phyloP scores from a whole-genome alignment of 192 early-diverging fungal species.

The Backusella parvicylindrica region DNA sequence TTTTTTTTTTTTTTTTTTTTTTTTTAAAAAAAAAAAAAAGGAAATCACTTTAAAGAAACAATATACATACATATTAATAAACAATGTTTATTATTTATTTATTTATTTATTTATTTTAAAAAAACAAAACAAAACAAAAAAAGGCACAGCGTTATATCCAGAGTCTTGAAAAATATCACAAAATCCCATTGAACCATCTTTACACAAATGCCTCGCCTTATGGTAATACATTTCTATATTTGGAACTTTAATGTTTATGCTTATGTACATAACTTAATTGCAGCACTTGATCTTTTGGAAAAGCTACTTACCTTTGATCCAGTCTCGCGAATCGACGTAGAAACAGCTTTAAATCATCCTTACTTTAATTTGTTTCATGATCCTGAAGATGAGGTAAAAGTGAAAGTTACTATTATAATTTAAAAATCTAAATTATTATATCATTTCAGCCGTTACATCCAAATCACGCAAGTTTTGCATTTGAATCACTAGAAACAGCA shows the following conservation, averaged over 20 bases:
- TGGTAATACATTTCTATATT: background rate
- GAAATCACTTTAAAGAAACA: too few relatives aligned
- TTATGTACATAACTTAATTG: background rate
- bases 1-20: background rate
- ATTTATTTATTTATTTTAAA: background rate
- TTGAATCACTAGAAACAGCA: constrained; percentile 64
- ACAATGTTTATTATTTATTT: too few relatives aligned
- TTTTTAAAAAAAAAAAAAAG: constrained; percentile 23
- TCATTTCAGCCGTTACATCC: constrained; percentile 50
- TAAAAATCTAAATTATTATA: background rate
- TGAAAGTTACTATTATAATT: background rate
- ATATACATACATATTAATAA: too few relatives aligned
- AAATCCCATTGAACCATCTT: constrained; percentile 71
- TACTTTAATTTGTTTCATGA: constrained; percentile 67
- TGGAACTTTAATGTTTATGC: background rate
- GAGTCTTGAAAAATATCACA: constrained; percentile 73
- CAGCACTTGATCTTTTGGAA: constrained; percentile 85
- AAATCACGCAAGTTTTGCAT: constrained; percentile 69
- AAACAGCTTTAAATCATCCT: constrained; percentile 88
- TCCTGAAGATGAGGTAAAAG: constrained; percentile 28
- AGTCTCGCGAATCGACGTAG: constrained; percentile 79
- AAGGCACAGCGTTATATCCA: constrained; percentile 88
- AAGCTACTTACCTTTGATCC: constrained; percentile 88
- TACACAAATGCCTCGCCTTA: constrained; percentile 82
- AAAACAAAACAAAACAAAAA: too few relatives aligned